Evolutionary conservation across 192 early-diverging fungal genomes (phyloP), one percentile per base, ranked within the genome.

Genomic region (Entomortierella beljakovae): DNA sequence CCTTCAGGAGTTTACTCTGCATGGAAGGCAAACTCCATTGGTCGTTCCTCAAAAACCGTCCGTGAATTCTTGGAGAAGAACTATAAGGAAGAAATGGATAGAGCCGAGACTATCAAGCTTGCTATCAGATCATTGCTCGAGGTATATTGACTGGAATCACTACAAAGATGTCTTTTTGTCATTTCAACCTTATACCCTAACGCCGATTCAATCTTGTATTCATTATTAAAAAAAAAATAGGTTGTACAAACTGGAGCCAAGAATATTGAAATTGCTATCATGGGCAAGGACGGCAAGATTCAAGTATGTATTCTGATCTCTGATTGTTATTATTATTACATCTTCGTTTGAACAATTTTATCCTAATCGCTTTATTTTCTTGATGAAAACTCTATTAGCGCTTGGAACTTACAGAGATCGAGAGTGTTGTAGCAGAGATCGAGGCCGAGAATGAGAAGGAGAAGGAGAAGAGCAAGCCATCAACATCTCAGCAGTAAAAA

Each of bases 161-260:
- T n/a, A n/a, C n/a, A n/a, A n/a, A n/a, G n/a, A n/a, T n/a, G n/a
- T n/a, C n/a, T n/a, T n/a, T n/a, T n/a, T n/a, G n/a, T n/a, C n/a
- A n/a, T 38, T 38, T 38, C 37, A 38, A 38, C 37, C 37, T 13
- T 38, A 13, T 38, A 38, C 13, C 37, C 37, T 38, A 8, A 38
- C 13, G 37, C 37, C 37, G 6, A 8, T 38, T 13, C 37, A 40
- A 40, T 22, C 18, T 1, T 52, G 50, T 10, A n/a, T 52, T 38
- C 38, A 57, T 59, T 35, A 34, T 29, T 25, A 37, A 13, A 53
- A 40, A 11, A 20, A 46, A 20, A 25, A 22, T 60, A 91, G 88
- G 95, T 99, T 67, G 98, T 99, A 59, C 98, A 99, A 88, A 99
- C 96, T 5, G 98, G 98, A 40, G 94, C 98, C 61, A 99, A 99